phyloP scores from a whole-genome alignment of 1,139 yeast species.

The Geotrichum candidum region DNA sequence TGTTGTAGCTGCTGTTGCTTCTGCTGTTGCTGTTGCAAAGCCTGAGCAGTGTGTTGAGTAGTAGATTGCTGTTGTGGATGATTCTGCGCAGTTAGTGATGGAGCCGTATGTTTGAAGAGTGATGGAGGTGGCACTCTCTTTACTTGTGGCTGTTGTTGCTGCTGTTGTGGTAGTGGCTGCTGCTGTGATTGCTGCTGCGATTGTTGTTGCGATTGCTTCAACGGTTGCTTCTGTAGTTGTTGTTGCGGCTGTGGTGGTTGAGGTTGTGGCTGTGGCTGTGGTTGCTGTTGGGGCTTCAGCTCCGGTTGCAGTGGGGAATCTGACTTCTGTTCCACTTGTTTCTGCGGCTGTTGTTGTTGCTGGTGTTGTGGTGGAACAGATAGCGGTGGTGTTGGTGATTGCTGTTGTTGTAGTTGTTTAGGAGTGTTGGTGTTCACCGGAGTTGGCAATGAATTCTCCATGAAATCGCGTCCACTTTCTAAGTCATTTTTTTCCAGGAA shows the following conservation, averaged over 20 bases:
- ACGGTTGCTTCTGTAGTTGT: constrained; percentile 16
- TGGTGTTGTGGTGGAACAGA: background rate
- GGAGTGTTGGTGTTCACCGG: constrained; percentile 11
- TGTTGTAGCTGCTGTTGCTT: background rate
- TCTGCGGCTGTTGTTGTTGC: background rate
- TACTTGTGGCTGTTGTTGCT: constrained; percentile 4
- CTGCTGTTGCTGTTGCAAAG: background rate
- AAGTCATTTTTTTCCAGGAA: constrained; percentile 44
- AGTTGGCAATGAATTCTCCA: constrained; percentile 27
- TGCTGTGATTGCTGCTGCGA: constrained; percentile 10
- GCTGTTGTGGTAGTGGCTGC: constrained; percentile 16
- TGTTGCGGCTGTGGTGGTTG: constrained; percentile 11
- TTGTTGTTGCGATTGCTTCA: constrained; percentile 6
- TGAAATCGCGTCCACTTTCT: constrained; percentile 34
- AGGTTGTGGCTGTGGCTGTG: constrained; percentile 4
- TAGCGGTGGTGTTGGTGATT: background rate
- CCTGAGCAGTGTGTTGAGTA: background rate
- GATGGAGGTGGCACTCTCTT: constrained; percentile 14
- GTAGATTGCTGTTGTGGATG: background rate
- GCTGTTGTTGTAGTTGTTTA: constrained; percentile 16
- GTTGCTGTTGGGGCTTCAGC: background rate
- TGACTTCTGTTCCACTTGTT: constrained; percentile 16
- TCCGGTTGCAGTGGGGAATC: constrained; percentile 8
- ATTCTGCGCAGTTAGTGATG: background rate
- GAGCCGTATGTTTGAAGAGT: background rate